A percentile compares a stretch with the other conserved stretches of the same genome.
Conservation (phyloP, 768 basidiomycete genomes). For the Boletus sensibilis region DNA sequence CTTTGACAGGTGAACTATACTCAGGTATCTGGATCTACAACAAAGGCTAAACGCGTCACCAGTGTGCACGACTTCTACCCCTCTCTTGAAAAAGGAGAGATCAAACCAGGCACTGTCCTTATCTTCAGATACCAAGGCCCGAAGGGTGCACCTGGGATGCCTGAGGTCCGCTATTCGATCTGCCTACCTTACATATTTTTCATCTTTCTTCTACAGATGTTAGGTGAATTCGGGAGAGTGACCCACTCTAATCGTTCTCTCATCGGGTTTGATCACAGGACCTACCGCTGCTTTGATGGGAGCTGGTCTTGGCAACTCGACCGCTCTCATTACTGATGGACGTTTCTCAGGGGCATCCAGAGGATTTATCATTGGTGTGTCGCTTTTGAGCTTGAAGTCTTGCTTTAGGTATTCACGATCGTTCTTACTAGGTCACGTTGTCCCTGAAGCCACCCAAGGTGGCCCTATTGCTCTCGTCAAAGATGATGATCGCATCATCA, state of each 20-base stretch:
- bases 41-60: constrained; percentile 5
- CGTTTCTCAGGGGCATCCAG: constrained; percentile 83
- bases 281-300: constrained; percentile 85
- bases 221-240: constrained; percentile 32
- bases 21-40: not conserved
- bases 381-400: not conserved
- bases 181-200: not conserved
- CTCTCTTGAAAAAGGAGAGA: constrained; percentile 69
- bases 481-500: constrained; percentile 77
- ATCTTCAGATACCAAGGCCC: constrained; percentile 90
- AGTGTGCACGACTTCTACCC: constrained; percentile 72
- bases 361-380: constrained; percentile 58
- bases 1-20: constrained; percentile 57
- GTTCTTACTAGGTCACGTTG: constrained; percentile 50
- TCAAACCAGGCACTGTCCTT: constrained; percentile 71
- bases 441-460: constrained; percentile 69
- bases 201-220: constrained; percentile 37
- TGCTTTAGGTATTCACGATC: constrained; percentile 40
- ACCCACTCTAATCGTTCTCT: not conserved
- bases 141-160: constrained; percentile 91
- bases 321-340: constrained; percentile 85
- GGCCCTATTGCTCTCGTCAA: constrained; percentile 86
- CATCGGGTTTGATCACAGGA: constrained; percentile 36
- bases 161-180: constrained; percentile 49
- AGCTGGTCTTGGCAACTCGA: constrained; percentile 74